Percentiles rank a stretch among this genome's conserved stretches.
phyloP scores from a whole-genome alignment of 2,329 filamentous ascomycete species.

The Exutisphaerella laricina region DNA sequence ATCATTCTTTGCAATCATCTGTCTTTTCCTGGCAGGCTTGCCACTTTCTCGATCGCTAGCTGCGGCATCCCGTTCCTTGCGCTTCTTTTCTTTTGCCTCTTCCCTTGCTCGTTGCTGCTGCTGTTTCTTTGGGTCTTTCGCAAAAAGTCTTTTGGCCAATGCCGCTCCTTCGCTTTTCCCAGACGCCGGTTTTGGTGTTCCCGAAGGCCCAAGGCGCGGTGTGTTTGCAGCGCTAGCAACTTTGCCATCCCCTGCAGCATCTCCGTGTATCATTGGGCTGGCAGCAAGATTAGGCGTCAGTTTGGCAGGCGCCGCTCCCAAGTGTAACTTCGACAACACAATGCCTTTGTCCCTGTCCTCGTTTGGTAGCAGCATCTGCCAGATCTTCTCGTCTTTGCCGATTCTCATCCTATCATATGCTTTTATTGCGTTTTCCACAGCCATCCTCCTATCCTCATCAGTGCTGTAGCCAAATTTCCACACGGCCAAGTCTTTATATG shows the following conservation, averaged over 20 bases:
- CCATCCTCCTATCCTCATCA: conserved; percentile 51
- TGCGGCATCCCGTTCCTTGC: conserved; percentile 35
- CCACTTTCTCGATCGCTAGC: conserved; percentile 27
- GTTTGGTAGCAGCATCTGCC: conserved; percentile 57
- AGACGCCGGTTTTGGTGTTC: conserved; percentile 24
- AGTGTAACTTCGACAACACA: conserved; percentile 54
- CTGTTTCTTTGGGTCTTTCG: conserved; percentile 42
- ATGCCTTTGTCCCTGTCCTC: conserved; percentile 59
- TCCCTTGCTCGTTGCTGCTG: conserved; percentile 30
- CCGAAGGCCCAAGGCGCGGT: conserved; percentile 23
- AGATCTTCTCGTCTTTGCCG: conserved; percentile 54
- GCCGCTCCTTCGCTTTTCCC: conserved; percentile 21
- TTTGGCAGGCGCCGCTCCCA: conserved; percentile 33
- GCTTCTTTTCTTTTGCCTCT: conserved; percentile 45
- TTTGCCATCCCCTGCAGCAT: conserved; percentile 19
- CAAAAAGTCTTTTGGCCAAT: conserved; percentile 39
- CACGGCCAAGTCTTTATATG: conserved; percentile 57
- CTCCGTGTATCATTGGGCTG: conserved; percentile 27
- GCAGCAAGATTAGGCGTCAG: conserved; percentile 26
- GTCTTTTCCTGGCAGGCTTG: conserved; percentile 26
- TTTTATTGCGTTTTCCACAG: conserved; percentile 57
- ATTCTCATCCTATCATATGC: conserved; percentile 59
- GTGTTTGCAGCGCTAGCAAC: conserved; percentile 24
- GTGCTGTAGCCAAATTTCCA: conserved; percentile 56
- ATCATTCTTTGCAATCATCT: conserved; percentile 31